phyloP scores from a whole-genome alignment of 2,329 filamentous ascomycete genomes.

The Phaeosphaeriaceae sp. region DNA sequence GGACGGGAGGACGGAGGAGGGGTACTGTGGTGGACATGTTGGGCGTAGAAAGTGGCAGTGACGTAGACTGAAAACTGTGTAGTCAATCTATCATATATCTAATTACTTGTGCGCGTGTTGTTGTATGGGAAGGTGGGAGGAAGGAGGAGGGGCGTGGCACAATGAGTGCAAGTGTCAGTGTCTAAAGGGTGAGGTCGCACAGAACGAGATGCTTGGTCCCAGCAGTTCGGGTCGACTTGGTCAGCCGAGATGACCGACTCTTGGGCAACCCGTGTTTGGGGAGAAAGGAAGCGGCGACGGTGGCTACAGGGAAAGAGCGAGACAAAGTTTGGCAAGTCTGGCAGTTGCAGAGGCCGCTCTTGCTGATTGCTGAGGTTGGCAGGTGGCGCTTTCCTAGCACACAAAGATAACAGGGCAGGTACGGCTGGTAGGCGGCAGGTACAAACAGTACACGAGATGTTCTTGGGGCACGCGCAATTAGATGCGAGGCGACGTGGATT shows the following conservation, averaged over 20 bases:
- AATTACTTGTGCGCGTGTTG: constrained; percentile 28
- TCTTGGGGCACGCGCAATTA: not conserved
- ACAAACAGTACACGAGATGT: not conserved
- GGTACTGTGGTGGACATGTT: constrained; percentile 80
- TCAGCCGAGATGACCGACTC: constrained; percentile 40
- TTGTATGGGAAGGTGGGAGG: constrained; percentile 25
- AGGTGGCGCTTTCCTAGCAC: no score
- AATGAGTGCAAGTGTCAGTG: constrained; percentile 6
- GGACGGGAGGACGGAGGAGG: constrained; percentile 82
- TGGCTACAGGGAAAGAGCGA: not conserved
- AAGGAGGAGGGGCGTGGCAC: constrained; percentile 21
- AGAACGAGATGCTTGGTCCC: constrained; percentile 34
- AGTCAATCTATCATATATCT: no score
- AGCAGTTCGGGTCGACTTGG: constrained; percentile 35
- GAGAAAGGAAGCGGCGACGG: constrained; percentile 2
- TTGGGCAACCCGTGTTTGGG: no score
- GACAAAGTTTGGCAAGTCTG: no score
- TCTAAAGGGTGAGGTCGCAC: constrained; percentile 22
- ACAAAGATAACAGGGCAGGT: no score
- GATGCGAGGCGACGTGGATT: not conserved
- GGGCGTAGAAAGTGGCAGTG: no score
- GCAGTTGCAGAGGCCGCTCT: no score
- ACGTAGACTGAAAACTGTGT: no score
- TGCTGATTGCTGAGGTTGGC: no score
- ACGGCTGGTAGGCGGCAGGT: not conserved